phyloP scores from a whole-genome alignment of 1,284 basidiomycete species.

The Volvariella volvacea region DNA sequence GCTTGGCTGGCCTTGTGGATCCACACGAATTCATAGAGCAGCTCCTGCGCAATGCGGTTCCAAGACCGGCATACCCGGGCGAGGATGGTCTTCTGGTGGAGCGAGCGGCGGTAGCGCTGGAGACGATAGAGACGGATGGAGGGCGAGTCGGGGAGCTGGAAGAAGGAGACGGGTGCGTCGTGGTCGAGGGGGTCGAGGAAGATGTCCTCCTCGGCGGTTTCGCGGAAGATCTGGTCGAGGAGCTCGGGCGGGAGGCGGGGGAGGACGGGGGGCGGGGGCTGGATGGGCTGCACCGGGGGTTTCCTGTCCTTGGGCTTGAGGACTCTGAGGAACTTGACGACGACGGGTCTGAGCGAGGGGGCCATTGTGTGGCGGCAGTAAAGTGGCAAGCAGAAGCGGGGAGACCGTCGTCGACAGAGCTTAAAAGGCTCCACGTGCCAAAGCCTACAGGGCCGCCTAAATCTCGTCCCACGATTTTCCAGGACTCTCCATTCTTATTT shows the following conservation, averaged over 20 bases:
- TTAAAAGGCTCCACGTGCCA: too few species aligned
- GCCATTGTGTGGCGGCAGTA: too few species aligned
- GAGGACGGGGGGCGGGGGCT: constrained; percentile 23
- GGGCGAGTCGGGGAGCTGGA: constrained; percentile 32
- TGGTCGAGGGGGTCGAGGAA: constrained; percentile 32
- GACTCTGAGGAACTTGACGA: background rate
- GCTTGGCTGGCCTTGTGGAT: constrained; percentile 53
- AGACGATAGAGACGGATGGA: constrained; percentile 30
- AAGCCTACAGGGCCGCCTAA: too few species aligned
- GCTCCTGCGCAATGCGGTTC: constrained; percentile 44
- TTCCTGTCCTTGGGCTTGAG: too few species aligned
- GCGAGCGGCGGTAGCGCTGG: constrained; percentile 36
- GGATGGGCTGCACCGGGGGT: too few species aligned
- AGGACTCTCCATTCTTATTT: too few species aligned
- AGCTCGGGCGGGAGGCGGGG: constrained; percentile 14
- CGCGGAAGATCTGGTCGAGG: constrained; percentile 5
- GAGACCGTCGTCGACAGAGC: too few species aligned
- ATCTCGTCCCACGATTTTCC: too few species aligned
- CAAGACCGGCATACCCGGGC: constrained; percentile 50
- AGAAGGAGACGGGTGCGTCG: constrained; percentile 32
- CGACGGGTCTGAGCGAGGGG: constrained; percentile 5
- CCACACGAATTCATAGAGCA: constrained; percentile 65
- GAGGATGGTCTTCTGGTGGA: constrained; percentile 43
- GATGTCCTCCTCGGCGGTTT: constrained; percentile 18
- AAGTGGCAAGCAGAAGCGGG: too few species aligned